Evolutionary conservation across 257 asterid species (phyloP).

Genomic region (Fraxinus quadrangulata): DNA sequence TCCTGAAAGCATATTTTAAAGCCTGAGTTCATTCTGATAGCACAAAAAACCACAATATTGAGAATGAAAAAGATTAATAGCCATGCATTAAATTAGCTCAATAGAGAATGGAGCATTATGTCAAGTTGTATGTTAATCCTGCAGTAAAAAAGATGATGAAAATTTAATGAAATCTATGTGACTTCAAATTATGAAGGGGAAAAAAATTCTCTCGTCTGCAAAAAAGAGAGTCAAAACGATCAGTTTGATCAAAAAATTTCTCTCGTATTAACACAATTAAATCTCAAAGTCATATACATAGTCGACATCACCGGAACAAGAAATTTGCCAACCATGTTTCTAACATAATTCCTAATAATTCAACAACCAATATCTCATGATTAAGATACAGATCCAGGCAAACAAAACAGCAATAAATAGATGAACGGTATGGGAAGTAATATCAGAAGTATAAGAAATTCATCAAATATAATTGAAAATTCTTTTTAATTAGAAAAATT

Average conservation of each 20-base stretch:
- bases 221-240: neutral
- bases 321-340: neutral
- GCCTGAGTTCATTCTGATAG: neutral
- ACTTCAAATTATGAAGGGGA: too few relatives aligned
- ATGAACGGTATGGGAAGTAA: neutral
- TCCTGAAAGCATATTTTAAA: slow-evolving; percentile 46
- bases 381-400: neutral
- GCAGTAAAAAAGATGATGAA: neutral
- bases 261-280: neutral
- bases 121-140: neutral
- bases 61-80: neutral
- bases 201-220: neutral
- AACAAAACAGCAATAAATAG: neutral
- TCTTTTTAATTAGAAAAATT: neutral
- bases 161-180: neutral
- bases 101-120: neutral
- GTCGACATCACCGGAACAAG: neutral
- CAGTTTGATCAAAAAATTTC: neutral
- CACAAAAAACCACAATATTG: neutral
- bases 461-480: neutral
- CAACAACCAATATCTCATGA: neutral
- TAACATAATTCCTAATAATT: too few relatives aligned
- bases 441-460: neutral
- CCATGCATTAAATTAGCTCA: neutral
- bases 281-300: neutral